Conservation (phyloP, 1,284 basidiomycete species). For the Rhodotorula glutinis region DNA sequence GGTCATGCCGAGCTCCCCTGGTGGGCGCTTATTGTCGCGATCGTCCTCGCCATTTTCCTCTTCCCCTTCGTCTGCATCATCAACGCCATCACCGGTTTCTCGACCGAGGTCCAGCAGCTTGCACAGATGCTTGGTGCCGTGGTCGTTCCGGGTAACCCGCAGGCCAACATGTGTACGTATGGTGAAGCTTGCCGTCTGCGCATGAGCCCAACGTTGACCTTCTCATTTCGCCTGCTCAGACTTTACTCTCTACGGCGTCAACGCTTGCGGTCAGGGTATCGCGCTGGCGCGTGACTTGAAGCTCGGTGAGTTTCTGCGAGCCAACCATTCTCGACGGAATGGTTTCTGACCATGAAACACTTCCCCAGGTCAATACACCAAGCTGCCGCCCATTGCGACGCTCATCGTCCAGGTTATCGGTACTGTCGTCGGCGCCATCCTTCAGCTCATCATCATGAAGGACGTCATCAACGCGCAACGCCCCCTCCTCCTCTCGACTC, state of each 20-base stretch:
- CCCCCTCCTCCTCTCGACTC: conserved; percentile 55
- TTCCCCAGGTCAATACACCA: conserved; percentile 60
- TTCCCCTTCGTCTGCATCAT: conserved; percentile 58
- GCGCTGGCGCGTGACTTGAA: conserved; percentile 63
- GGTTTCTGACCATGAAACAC: not conserved
- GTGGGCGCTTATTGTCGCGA: conserved; percentile 58
- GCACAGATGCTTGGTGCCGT: conserved; percentile 67
- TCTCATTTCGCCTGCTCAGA: conserved; percentile 33
- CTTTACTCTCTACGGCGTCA: conserved; percentile 40
- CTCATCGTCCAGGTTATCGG: conserved; percentile 67
- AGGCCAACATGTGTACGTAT: conserved; percentile 57
- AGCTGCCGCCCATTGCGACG: conserved; percentile 68
- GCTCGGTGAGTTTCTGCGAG: conserved; percentile 52
- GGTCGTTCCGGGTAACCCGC: conserved; percentile 61
- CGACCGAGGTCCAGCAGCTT: conserved; percentile 48
- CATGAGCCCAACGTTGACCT: not conserved
- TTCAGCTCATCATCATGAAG: conserved; percentile 55
- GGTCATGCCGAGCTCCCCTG: conserved; percentile 57
- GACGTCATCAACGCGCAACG: conserved; percentile 54
- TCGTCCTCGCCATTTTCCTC: conserved; percentile 53
- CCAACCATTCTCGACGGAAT: too few relatives aligned
- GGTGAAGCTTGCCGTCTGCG: not conserved
- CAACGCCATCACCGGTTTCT: conserved; percentile 56
- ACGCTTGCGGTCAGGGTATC: conserved; percentile 54
- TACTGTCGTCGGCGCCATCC: conserved; percentile 58